Evolutionary conservation across 305 asterid species (phyloP).

Genomic region (Fraxinus angustifolia): DNA sequence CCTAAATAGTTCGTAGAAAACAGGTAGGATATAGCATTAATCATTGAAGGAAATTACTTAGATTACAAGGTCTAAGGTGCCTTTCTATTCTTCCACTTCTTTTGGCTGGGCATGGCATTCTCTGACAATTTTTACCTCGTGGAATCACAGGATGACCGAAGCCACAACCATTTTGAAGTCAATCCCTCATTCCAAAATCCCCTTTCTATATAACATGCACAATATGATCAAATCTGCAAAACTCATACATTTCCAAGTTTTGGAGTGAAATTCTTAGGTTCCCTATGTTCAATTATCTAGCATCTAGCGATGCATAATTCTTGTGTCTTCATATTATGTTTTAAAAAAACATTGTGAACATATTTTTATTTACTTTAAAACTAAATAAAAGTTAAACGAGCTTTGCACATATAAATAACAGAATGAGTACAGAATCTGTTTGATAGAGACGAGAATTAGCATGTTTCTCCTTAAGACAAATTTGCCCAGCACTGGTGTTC

Average conservation of each 20-base stretch:
- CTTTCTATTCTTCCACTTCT: too few species aligned
- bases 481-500: background rate
- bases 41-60: background rate
- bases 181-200: background rate
- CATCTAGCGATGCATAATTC: background rate
- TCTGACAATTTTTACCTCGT: background rate
- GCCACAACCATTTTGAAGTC: background rate
- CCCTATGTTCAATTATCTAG: background rate
- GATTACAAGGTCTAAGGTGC: background rate
- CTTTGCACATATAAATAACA: background rate
- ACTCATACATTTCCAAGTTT: background rate
- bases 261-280: background rate
- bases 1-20: background rate
- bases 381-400: background rate
- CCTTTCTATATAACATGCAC: background rate
- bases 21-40: background rate
- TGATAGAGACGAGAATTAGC: background rate
- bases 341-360: background rate
- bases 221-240: background rate
- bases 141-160: background rate
- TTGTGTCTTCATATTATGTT: background rate
- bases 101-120: too few species aligned
- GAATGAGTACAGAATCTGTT: background rate
- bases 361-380: background rate
- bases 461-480: background rate